These are phyloP conservation scores for Mortierella claussenii DNA, from an alignment of 192 early-diverging fungal species.

Conservation along the genomic window DNA sequence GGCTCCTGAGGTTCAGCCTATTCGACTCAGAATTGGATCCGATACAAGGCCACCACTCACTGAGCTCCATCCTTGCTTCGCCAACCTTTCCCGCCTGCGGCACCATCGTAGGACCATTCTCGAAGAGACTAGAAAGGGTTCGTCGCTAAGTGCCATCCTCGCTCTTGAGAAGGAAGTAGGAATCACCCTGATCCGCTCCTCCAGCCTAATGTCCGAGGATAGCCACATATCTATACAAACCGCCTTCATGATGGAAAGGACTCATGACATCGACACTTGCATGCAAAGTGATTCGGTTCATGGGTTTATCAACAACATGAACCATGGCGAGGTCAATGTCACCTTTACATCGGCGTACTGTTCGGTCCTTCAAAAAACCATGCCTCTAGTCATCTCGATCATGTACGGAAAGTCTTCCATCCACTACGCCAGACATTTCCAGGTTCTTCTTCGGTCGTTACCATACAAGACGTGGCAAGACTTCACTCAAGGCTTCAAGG, in stretches of 20 bases:
- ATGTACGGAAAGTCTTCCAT: conserved; percentile 4
- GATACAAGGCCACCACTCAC: neutral
- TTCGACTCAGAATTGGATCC: neutral
- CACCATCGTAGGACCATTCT: neutral
- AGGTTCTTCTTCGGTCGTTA: conserved; percentile 5
- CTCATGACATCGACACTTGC: neutral
- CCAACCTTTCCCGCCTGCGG: neutral
- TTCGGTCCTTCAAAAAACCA: conserved; percentile 6
- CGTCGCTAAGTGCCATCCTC: conserved; percentile 6
- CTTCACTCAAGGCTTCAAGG: conserved; percentile 1
- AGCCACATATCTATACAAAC: conserved; percentile 17
- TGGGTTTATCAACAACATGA: neutral
- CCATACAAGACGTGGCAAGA: conserved; percentile 11
- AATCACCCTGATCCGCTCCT: neutral
- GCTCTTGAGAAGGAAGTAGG: neutral
- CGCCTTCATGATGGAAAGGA: neutral
- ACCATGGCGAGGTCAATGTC: conserved; percentile 8
- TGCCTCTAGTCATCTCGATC: conserved; percentile 13
- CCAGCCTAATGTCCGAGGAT: neutral
- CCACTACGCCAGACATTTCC: conserved; percentile 22
- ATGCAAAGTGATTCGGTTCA: conserved; percentile 25
- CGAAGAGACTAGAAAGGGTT: neutral
- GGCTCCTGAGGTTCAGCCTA: conserved; percentile 2
- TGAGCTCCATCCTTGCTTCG: neutral
- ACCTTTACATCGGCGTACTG: conserved; percentile 21